Percentiles rank a stretch among this genome's conserved stretches.
phyloP scores from a whole-genome alignment of 1,139 yeast species.

The Yamadazyma atmosphaerica region DNA sequence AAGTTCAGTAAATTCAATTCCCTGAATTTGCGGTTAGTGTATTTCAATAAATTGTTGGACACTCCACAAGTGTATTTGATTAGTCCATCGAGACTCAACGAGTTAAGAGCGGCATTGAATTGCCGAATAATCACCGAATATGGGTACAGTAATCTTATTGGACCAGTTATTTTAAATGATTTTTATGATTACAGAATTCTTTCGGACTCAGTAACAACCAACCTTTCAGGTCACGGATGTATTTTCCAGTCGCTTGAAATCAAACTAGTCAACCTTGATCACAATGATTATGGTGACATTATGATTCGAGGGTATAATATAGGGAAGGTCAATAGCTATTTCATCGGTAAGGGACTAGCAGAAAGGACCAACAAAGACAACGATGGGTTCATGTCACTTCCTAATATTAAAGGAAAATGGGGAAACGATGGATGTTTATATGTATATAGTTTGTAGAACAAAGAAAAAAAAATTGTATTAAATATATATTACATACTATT shows the following conservation, averaged over 20 bases:
- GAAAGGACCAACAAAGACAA: constrained; percentile 23
- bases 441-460: constrained; percentile 18
- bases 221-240: constrained; percentile 39
- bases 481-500: constrained; percentile 8
- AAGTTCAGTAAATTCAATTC: constrained; percentile 18
- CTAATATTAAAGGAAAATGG: constrained; percentile 53
- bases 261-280: constrained; percentile 36
- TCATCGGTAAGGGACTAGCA: constrained; percentile 19
- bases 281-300: constrained; percentile 47
- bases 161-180: constrained; percentile 61
- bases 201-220: constrained; percentile 15
- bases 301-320: constrained; percentile 65
- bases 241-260: constrained; percentile 53
- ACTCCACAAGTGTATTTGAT: constrained; percentile 11
- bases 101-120: constrained; percentile 46
- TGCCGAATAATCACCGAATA: constrained; percentile 56
- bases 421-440: constrained; percentile 77
- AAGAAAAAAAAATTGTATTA: background rate
- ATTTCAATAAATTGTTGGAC: constrained; percentile 28
- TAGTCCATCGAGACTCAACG: constrained; percentile 35
- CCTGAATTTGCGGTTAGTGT: constrained; percentile 39
- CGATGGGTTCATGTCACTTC: constrained; percentile 66
- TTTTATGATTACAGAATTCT: constrained; percentile 61
- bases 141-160: constrained; percentile 47
- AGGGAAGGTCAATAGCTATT: constrained; percentile 44